Percentiles rank a stretch among this genome's conserved stretches.
Evolutionary conservation across 2,329 filamentous ascomycete species (phyloP).

Genomic region (Stemphylium vesicarium): DNA sequence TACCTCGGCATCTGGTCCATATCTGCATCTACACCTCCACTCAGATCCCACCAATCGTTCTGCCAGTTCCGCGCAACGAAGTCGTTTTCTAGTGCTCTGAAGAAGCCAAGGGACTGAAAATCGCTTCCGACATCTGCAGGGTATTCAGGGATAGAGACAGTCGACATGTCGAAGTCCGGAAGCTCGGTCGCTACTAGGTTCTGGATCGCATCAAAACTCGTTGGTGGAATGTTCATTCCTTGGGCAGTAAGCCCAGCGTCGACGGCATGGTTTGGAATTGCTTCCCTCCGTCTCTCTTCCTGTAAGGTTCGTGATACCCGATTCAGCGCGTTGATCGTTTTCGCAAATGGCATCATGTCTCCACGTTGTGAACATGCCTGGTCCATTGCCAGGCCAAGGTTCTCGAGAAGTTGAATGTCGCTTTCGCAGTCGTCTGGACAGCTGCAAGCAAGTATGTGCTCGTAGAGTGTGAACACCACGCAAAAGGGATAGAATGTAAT

Average conservation of each 20-base stretch:
- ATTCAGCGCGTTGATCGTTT: slow-evolving; percentile 40
- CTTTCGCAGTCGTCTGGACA: slow-evolving; percentile 32
- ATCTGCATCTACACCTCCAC: slow-evolving; percentile 7
- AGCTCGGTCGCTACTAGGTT: slow-evolving; percentile 19
- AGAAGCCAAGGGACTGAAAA: slow-evolving; percentile 32
- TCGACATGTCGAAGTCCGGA: slow-evolving; percentile 23
- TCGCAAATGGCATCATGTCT: slow-evolving; percentile 30
- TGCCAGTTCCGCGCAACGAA: slow-evolving; percentile 40
- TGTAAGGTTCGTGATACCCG: slow-evolving; percentile 36
- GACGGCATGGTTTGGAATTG: background rate
- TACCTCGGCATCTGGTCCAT: slow-evolving; percentile 5
- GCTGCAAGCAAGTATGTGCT: slow-evolving; percentile 32
- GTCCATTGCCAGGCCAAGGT: slow-evolving; percentile 30
- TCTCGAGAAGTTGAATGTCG: slow-evolving; percentile 32
- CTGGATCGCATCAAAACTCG: slow-evolving; percentile 15
- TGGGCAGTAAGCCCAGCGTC: background rate
- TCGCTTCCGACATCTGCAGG: slow-evolving; percentile 23
- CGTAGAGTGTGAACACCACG: slow-evolving; percentile 40
- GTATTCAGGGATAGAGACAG: slow-evolving; percentile 27
- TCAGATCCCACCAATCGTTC: slow-evolving; percentile 38
- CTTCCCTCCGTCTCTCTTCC: slow-evolving; percentile 22
- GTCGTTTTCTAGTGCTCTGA: slow-evolving; percentile 40
- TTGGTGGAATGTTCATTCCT: background rate
- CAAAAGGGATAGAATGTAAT: slow-evolving; percentile 41
- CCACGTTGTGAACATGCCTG: slow-evolving; percentile 15